Conservation (phyloP, 78 protist species). For the Tieghemostelium lacteum region DNA sequence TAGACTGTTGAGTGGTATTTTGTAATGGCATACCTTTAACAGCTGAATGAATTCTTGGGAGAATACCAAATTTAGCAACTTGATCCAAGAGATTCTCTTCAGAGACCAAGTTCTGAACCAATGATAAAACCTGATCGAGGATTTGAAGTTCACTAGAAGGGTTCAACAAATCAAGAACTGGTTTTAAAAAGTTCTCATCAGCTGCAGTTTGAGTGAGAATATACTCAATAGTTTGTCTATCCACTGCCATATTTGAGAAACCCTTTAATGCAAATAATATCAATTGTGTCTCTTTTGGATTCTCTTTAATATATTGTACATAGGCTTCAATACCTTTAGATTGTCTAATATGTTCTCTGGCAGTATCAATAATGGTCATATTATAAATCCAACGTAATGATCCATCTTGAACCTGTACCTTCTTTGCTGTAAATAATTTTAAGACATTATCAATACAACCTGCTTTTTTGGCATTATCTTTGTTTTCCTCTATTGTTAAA, state of each 20-base stretch:
- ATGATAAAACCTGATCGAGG: conserved; percentile 48
- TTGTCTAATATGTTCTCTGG: conserved; percentile 57
- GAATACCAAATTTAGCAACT: conserved; percentile 12
- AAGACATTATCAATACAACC: conserved; percentile 55
- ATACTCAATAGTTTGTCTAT: conserved; percentile 78
- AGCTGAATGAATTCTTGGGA: conserved; percentile 3
- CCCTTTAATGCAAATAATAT: conserved; percentile 40
- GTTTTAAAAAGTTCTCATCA: too few relatives aligned
- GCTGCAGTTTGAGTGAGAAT: conserved; percentile 3
- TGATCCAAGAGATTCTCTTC: conserved; percentile 65
- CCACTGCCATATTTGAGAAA: conserved; percentile 67
- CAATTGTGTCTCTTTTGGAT: conserved; percentile 38
- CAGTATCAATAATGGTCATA: conserved; percentile 75
- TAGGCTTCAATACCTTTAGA: conserved; percentile 57
- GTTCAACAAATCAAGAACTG: conserved; percentile 22
- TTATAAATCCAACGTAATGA: conserved; percentile 65
- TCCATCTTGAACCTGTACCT: conserved; percentile 33
- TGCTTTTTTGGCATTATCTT: conserved; percentile 64
- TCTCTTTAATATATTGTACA: conserved; percentile 15
- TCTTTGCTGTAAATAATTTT: conserved; percentile 37
- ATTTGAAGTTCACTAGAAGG: background rate
- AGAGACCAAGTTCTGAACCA: conserved; percentile 57
- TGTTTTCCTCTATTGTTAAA: conserved; percentile 45
- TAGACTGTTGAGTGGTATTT: conserved; percentile 57
- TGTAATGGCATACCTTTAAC: conserved; percentile 64